Conservation (phyloP, 1,284 basidiomycete species). For the Acaromyces ingoldii region DNA sequence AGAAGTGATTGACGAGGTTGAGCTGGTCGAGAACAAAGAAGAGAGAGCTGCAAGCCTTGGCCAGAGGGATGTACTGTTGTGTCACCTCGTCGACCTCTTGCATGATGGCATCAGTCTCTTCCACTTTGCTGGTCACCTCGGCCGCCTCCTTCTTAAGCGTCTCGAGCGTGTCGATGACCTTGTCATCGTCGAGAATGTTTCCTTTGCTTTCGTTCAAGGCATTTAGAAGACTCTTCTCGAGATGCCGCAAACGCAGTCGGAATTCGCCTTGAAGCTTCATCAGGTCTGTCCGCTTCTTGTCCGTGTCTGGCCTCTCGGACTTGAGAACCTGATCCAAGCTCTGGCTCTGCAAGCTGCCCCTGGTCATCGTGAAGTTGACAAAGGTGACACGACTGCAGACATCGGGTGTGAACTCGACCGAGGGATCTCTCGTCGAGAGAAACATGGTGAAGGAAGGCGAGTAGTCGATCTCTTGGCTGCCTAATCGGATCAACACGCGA, state of each 20-base stretch:
- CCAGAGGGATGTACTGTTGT: conserved; percentile 85
- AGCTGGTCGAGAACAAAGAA: conserved; percentile 97
- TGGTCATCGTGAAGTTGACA: conserved; percentile 99
- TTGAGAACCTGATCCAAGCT: conserved; percentile 95
- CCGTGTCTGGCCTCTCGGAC: conserved; percentile 92
- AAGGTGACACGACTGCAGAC: conserved; percentile 98
- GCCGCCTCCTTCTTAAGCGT: conserved; percentile 95
- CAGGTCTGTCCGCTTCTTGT: conserved; percentile 92
- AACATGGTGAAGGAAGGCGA: conserved; percentile 96
- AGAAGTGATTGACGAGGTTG: conserved; percentile 92
- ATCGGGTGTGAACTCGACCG: conserved; percentile 94
- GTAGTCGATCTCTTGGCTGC: conserved; percentile 99
- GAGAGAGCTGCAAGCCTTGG: conserved; percentile 91
- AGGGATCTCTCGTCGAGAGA: conserved; percentile 92
- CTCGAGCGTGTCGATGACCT: conserved; percentile 95
- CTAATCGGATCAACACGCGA: conserved; percentile 91
- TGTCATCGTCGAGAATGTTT: conserved; percentile 98
- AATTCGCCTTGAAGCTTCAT: conserved; percentile 99
- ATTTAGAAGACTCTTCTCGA: conserved; percentile 88
- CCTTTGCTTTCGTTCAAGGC: conserved; percentile 95
- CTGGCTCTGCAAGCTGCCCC: conserved; percentile 95
- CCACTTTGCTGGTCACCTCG: conserved; percentile 92
- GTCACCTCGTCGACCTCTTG: conserved; percentile 93
- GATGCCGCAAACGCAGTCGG: conserved; percentile 79
- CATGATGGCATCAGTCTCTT: conserved; percentile 94